Percentiles rank a stretch among this genome's conserved stretches.
These are phyloP conservation scores for Leersia perrieri DNA, from an alignment of 176 grass and related monocot species.

Conservation along the genomic window DNA sequence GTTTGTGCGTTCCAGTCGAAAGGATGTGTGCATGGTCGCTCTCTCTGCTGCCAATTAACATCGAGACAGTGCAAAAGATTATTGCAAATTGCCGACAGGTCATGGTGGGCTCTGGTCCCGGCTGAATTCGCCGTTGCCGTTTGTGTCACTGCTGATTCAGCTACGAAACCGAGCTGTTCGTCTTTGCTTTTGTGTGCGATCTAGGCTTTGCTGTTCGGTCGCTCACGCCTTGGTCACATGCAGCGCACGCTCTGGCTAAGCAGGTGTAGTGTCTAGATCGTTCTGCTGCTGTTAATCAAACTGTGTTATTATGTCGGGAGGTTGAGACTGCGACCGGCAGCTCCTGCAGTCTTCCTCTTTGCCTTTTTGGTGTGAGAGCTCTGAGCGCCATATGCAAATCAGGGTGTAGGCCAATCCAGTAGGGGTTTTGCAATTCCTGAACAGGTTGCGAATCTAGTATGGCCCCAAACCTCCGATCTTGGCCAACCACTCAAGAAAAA, in stretches of 20 bases:
- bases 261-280: slow-evolving; percentile 22
- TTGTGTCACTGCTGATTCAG: slow-evolving; percentile 49
- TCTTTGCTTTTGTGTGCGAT: not conserved
- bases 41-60: not conserved
- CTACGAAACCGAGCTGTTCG: not conserved
- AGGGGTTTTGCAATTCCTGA: not conserved
- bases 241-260: not conserved
- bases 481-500: not conserved
- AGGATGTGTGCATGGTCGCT: not conserved
- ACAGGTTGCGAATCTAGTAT: not conserved
- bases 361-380: not conserved
- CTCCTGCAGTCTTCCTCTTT: slow-evolving; percentile 22
- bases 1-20: slow-evolving; percentile 48
- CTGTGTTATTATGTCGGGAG: slow-evolving; percentile 4
- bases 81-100: not conserved
- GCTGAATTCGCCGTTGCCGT: slow-evolving; percentile 2
- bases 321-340: slow-evolving; percentile 7
- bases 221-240: slow-evolving; percentile 5
- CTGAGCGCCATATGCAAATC: not conserved
- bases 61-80: not conserved
- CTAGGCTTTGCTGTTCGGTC: not conserved
- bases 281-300: not conserved
- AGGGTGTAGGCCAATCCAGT: not conserved
- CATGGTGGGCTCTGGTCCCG: slow-evolving; percentile 27
- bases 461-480: not conserved